Evolutionary conservation across 208 protist genomes (phyloP), one percentile per base, ranked within the genome.

Genomic region (Paratrypanosoma confusum): DNA sequence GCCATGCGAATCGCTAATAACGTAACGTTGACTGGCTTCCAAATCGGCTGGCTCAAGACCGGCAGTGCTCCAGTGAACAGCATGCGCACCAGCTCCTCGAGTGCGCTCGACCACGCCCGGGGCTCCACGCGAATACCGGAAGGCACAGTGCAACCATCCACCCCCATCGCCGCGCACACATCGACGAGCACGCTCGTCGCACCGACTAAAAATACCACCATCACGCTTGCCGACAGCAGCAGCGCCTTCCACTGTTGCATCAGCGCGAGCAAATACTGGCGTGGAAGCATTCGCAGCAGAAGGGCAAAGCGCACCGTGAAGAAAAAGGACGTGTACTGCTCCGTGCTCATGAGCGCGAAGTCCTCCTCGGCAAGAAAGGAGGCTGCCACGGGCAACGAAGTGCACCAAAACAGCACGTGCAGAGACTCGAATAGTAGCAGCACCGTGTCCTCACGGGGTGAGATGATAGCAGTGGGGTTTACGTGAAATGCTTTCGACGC

Each of bases 381-480:
- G n/a, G 63, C 37, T 34, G 52, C 50, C 13, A 88, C 36, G 3
- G 67, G 61, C 6, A 81, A 16, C 8, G 59, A 57, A 10, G 73
- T 50, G 37, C 51, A 54, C 61, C 80, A 88, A 49, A 81, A 88
- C 7, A 88, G 31, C 3, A 80, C 47, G 48, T 83, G 65, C 23
- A 72, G 39, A 21, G 73, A 40, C 50, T 81, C 78, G 4, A 57
- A 56, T 18, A 75, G n/a, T 1, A 88, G 55, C 31, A 88, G 53
- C 7, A 71, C 32, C 5, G 63, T 64, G 40, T 88, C 76, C n/a
- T 63, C 74, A n/a, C 66, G 17, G n/a, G n/a, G n/a, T n/a, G n/a
- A n/a, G n/a, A n/a, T n/a, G n/a, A n/a, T n/a, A n/a, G n/a, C n/a
- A n/a, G n/a, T n/a, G n/a, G n/a, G n/a, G 10, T 71, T 37, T 1